phyloP scores from a whole-genome alignment of 192 early-diverging fungal species.

The Coemansia sp. region DNA sequence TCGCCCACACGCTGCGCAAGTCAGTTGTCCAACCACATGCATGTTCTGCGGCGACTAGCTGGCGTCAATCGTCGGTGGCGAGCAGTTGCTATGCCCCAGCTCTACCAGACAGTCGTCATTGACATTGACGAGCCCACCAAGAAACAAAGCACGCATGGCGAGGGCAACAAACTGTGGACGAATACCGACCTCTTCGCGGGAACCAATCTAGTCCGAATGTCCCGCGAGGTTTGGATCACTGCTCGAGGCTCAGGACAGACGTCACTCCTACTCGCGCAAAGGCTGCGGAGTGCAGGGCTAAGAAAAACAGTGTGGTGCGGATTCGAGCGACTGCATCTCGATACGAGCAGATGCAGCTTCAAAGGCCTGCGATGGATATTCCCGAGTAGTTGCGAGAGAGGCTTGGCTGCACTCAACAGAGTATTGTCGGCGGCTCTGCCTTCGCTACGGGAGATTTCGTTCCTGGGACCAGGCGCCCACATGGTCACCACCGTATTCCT shows the following conservation, averaged over 20 bases:
- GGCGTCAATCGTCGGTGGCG: background rate
- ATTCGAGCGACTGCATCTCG: no score
- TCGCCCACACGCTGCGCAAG: background rate
- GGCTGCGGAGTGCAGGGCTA: background rate
- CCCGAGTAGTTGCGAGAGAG: no score
- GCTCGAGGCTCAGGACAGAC: background rate
- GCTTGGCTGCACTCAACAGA: no score
- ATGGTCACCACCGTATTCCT: background rate
- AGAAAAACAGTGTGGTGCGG: no score
- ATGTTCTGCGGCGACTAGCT: background rate
- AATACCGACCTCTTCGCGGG: background rate
- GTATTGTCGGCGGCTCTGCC: no score
- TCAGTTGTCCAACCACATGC: background rate
- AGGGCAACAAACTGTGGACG: background rate
- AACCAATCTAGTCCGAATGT: background rate
- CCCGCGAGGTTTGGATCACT: constrained; percentile 6
- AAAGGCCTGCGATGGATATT: no score
- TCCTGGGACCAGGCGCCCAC: constrained; percentile 4
- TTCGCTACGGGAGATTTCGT: background rate
- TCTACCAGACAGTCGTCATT: background rate
- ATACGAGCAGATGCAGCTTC: no score
- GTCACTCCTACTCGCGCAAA: background rate
- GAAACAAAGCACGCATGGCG: background rate
- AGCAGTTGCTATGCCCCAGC: background rate
- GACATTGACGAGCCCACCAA: background rate